Evolutionary conservation across 495 filamentous ascomycete genomes (phyloP).

Genomic region (Penicillium odoratum): DNA sequence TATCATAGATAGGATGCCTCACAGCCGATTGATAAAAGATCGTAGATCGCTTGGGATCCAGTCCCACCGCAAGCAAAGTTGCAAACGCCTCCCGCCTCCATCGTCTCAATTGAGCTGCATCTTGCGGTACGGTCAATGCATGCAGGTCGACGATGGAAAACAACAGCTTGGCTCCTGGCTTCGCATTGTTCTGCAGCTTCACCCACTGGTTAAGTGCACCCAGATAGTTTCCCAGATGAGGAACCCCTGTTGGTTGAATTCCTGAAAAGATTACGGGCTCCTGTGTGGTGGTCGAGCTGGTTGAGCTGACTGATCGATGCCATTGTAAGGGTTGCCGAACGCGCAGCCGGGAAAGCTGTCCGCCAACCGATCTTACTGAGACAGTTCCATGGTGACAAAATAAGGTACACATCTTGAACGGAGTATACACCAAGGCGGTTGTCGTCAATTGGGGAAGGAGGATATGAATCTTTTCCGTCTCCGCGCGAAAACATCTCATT

Average conservation of each 20-base stretch:
- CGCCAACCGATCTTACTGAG: conserved; percentile 8
- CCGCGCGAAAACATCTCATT: conserved; percentile 1
- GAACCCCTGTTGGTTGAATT: conserved; percentile 93
- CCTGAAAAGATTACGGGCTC: conserved; percentile 74
- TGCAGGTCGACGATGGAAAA: conserved; percentile 92
- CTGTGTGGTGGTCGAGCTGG: conserved; percentile 13
- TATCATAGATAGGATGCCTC: conserved; percentile 16
- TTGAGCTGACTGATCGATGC: conserved; percentile 19
- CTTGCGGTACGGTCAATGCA: conserved; percentile 79
- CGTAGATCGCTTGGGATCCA: conserved; percentile 71
- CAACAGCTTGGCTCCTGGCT: conserved; percentile 57
- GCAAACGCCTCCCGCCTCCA: conserved; percentile 75
- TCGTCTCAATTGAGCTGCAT: conserved; percentile 53
- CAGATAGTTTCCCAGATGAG: conserved; percentile 96
- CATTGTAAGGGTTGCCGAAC: conserved; percentile 6
- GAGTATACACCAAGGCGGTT: neutral
- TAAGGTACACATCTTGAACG: conserved; percentile 12
- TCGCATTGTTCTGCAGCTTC: conserved; percentile 64
- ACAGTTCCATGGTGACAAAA: neutral
- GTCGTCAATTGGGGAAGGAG: neutral
- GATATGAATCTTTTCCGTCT: neutral
- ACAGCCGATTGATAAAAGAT: conserved; percentile 83
- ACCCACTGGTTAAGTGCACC: conserved; percentile 90
- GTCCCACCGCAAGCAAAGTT: conserved; percentile 76
- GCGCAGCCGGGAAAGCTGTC: neutral